Base-by-base conservation (phyloP, 495 filamentous ascomycete genomes). In the Penicillium diatomitis region DNA sequence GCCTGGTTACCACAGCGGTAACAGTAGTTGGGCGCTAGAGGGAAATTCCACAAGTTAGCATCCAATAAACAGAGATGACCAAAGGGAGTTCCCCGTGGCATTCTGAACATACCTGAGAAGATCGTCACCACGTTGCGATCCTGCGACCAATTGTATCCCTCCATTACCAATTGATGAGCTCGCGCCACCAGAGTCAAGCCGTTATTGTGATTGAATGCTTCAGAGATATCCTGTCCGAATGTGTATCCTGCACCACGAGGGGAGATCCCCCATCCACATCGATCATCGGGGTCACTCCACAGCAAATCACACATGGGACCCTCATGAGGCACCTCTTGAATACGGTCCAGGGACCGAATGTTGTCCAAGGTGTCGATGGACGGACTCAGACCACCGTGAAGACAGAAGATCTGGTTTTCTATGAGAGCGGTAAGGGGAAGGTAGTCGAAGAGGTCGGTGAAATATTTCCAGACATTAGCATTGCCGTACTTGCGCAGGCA, bases 121-220 rank as follows among this genome's bases (percentile, higher is more conserved):
- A 96, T 96, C n/a, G 90, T 96, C 36, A 96, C 90, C 38, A 96
- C 91, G 60, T 96, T 96, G 43, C 91, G 73, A 64, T 96, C 90
- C 66, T 96, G 91, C 38, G 86, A 92, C 91, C 91, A 96, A 71
- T 96, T 96, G 69, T 95, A 96, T 46, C 90, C 90, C 61, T 96
- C 90, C 90, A 96, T 96, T 32, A 96, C 90, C 70, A 96, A 72
- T 71, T 96, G 90, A 76, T 96, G 90, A 27, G 90, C 90, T 58
- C 90, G 77, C 49, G 91, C 91, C 53, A 97, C 88, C 45, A 97
- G 77, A 50, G 92, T 97, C 73, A 98, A 75, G 45, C 92, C 92
- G 59, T 98, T 98, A 77, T 98, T 98, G 69, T 98, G 92, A 71
- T 98, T 98, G 77, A 98, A 98, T 4, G 92, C 92, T 72, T 98